A percentile compares a stretch with the other conserved stretches of the same genome.
Evolutionary conservation across 139 green algal genomes (phyloP).

Genomic region (Asterochloris sp.): DNA sequence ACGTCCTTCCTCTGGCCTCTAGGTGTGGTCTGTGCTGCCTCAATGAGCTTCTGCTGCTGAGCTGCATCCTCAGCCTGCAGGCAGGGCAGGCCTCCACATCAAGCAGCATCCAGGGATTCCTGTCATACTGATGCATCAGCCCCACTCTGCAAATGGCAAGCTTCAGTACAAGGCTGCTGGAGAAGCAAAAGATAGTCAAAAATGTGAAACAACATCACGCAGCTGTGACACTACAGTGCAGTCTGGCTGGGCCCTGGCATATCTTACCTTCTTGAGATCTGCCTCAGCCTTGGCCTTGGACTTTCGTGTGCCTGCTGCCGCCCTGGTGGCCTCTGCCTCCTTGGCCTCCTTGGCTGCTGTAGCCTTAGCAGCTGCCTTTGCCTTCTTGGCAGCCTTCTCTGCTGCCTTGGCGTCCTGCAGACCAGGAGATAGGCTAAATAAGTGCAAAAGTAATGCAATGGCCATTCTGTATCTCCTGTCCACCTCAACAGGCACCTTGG

Average conservation of each 20-base stretch:
- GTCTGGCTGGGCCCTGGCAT: neutral
- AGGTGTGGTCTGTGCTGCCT: constrained; percentile 52
- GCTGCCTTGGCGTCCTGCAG: constrained; percentile 70
- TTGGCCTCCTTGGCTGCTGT: constrained; percentile 38
- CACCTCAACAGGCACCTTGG: neutral
- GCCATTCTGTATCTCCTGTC: neutral
- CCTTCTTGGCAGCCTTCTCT: constrained; percentile 58
- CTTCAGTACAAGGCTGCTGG: neutral
- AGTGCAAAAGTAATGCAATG: neutral
- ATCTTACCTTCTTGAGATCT: constrained; percentile 73
- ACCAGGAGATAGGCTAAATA: neutral
- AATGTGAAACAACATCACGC: neutral
- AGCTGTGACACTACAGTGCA: neutral
- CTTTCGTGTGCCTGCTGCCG: constrained; percentile 59
- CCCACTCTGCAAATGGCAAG: neutral
- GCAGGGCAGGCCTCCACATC: neutral
- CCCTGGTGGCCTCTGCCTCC: constrained; percentile 15
- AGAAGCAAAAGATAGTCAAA: neutral
- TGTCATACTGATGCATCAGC: neutral
- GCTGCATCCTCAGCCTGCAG: neutral
- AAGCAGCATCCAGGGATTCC: neutral
- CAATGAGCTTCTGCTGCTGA: constrained; percentile 35
- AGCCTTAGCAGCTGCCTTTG: constrained; percentile 64
- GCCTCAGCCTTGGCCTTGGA: constrained; percentile 69
- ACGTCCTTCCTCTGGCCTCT: constrained; percentile 86